Conservation (phyloP, 805 yeast genomes). For the Clavispora carvajalis region DNA sequence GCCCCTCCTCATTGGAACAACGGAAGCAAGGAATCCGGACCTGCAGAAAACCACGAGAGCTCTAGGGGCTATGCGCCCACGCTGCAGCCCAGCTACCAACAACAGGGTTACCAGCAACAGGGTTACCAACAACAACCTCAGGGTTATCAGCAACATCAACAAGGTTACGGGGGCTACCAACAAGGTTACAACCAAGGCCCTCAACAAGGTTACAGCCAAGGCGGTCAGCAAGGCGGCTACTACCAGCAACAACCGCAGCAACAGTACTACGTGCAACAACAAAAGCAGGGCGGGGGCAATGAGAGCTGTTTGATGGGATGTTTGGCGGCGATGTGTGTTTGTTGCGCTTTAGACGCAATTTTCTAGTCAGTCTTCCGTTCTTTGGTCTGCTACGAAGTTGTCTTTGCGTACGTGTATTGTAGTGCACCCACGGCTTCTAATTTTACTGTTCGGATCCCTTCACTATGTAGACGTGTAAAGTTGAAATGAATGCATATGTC, state of each 20-base stretch:
- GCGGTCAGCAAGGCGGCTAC: slow-evolving; percentile 21
- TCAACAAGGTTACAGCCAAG: slow-evolving; percentile 19
- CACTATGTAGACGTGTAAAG: too few species aligned
- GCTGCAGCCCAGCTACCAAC: slow-evolving; percentile 13
- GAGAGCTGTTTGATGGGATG: slow-evolving; percentile 36
- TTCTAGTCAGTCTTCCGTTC: slow-evolving; percentile 10
- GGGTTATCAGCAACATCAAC: slow-evolving; percentile 17
- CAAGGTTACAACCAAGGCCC: slow-evolving; percentile 21
- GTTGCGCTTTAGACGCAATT: slow-evolving; percentile 29
- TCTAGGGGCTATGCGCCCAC: slow-evolving; percentile 20
- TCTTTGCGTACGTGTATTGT: too few species aligned
- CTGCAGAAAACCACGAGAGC: slow-evolving; percentile 9
- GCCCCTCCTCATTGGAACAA: slow-evolving; percentile 24
- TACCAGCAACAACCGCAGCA: slow-evolving; percentile 34
- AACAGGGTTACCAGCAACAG: slow-evolving; percentile 13
- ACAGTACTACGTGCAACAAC: slow-evolving; percentile 41
- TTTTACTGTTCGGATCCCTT: too few species aligned
- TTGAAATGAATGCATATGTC: too few species aligned
- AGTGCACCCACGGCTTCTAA: too few species aligned
- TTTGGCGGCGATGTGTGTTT: slow-evolving; percentile 36
- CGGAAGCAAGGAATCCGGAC: slow-evolving; percentile 11
- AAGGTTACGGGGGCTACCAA: slow-evolving; percentile 5
- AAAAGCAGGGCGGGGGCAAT: slow-evolving; percentile 21
- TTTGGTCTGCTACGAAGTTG: too few species aligned
- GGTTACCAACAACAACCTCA: slow-evolving; percentile 14